A percentile compares a stretch with the other conserved stretches of the same genome.
Evolutionary conservation across 2,329 filamentous ascomycete genomes (phyloP).

Genomic region (Huntiella omanensis): DNA sequence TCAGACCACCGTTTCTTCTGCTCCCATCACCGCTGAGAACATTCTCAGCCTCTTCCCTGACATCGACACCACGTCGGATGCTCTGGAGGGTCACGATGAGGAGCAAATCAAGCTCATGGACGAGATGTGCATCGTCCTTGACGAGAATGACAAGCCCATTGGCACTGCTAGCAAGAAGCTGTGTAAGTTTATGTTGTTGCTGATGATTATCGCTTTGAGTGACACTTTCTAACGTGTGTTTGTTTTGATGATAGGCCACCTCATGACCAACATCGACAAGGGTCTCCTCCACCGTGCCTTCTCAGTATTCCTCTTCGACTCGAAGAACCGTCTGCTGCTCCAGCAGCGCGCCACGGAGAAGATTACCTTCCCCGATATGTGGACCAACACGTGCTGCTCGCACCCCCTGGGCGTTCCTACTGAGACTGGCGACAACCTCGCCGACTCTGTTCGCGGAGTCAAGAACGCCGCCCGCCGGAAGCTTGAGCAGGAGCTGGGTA

Average conservation of each 20-base stretch:
- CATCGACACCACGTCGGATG: constrained; percentile 49
- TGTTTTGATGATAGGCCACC: constrained; percentile 48
- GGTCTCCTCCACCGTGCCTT: constrained; percentile 93
- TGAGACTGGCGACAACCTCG: constrained; percentile 71
- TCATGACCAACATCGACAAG: constrained; percentile 97
- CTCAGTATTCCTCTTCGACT: constrained; percentile 94
- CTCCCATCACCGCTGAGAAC: constrained; percentile 64
- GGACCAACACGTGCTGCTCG: constrained; percentile 99
- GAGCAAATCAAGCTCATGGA: constrained; percentile 98
- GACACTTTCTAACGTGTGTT: background rate
- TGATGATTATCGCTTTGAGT: background rate
- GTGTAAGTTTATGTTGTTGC: constrained; percentile 39
- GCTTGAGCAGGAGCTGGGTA: constrained; percentile 85
- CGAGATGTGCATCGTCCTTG: constrained; percentile 92
- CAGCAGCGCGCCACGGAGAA: constrained; percentile 93
- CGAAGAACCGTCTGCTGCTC: constrained; percentile 75
- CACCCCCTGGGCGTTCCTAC: constrained; percentile 82
- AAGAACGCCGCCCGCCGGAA: constrained; percentile 88
- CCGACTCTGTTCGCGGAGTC: constrained; percentile 65
- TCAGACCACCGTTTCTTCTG: constrained; percentile 25
- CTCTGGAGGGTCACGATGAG: constrained; percentile 81
- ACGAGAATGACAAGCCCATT: constrained; percentile 81
- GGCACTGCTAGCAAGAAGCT: constrained; percentile 96
- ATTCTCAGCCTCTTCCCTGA: constrained; percentile 82
- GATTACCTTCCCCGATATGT: constrained; percentile 98